phyloP scores from a whole-genome alignment of 2,329 filamentous ascomycete species.

The Talaromyces sp. region DNA sequence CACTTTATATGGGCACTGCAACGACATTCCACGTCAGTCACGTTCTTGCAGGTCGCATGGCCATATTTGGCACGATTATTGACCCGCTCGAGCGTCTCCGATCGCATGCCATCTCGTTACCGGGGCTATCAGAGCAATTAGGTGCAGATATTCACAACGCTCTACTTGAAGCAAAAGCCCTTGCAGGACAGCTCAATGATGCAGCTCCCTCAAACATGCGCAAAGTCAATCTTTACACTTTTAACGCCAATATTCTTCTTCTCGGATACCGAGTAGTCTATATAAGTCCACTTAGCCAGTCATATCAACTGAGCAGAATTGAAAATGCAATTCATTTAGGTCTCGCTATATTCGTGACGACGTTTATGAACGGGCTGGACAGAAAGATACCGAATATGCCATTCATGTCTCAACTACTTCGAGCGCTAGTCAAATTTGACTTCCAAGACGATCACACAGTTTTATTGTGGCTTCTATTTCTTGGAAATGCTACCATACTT shows the following conservation, averaged over 20 bases:
- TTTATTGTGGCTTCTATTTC: slow-evolving; percentile 16
- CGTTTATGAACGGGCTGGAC: slow-evolving; percentile 16
- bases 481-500: slow-evolving; percentile 10
- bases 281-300: slow-evolving; percentile 8
- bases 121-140: not conserved
- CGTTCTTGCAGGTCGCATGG: not conserved
- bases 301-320: not conserved
- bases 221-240: slow-evolving; percentile 10
- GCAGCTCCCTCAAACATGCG: not conserved
- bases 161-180: not conserved
- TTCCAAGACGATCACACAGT: not conserved
- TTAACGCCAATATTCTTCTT: slow-evolving; percentile 11
- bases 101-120: not conserved
- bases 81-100: not conserved
- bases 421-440: not conserved
- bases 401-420: slow-evolving; percentile 7
- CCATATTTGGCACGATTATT: not conserved
- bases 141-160: not conserved
- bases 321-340: slow-evolving; percentile 17
- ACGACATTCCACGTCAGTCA: slow-evolving; percentile 9
- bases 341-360: slow-evolving; percentile 14
- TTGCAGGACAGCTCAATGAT: slow-evolving; percentile 10
- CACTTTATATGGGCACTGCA: slow-evolving; percentile 14
- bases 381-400: slow-evolving; percentile 13
- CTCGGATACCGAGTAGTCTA: slow-evolving; percentile 12